Evolutionary conservation across 2,329 filamentous ascomycete genomes (phyloP), one percentile per base, ranked within the genome.

Genomic region (Nothopassalora personata): DNA sequence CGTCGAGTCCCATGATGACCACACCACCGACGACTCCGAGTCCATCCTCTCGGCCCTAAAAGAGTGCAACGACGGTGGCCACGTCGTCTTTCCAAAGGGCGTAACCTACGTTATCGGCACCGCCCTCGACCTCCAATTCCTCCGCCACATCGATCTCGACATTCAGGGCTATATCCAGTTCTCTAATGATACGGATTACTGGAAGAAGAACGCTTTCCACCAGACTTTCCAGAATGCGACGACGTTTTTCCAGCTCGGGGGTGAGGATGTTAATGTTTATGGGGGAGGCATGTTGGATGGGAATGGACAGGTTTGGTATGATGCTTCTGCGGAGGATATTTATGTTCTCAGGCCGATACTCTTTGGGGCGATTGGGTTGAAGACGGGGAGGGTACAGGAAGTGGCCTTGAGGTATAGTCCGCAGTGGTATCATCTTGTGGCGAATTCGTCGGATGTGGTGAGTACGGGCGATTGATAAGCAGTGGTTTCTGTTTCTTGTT

Each of bases 191-290:
- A 86, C 85, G 1, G 80, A 83, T 64, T 89, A 89, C 72, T 89
- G 87, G 87, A 79, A 86, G 62, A 79, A 77, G 8, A 80, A 88
- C 66, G 78, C 80, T 46, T 89, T 88, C 77, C 80, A 81, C 57
- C 84, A 86, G 28, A 76, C 75, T 5, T 90, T 83, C 73, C 87
- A 89, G 66, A 87, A 88, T 62, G 80, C 82, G 5, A 85, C 83
- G 0, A 83, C 83, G 1, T 88, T 88, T 76, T 88, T 86, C 78
- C 80, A 85, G 68, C 79, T 87, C 39, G 86, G 86, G 45, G 86
- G 86, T 31, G 75, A 80, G 19, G 85, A 83, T 71, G 83, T 90
- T 10, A 86, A 88, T 59, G 80, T 90, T 49, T 89, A 87, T 61
- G 87, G 86, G 0, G 83, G 82, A 15, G 83, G 84, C 47, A 83